Evolutionary conservation across 2,329 filamentous ascomycete species (phyloP).

Genomic region (Sordariomycetes sp.): DNA sequence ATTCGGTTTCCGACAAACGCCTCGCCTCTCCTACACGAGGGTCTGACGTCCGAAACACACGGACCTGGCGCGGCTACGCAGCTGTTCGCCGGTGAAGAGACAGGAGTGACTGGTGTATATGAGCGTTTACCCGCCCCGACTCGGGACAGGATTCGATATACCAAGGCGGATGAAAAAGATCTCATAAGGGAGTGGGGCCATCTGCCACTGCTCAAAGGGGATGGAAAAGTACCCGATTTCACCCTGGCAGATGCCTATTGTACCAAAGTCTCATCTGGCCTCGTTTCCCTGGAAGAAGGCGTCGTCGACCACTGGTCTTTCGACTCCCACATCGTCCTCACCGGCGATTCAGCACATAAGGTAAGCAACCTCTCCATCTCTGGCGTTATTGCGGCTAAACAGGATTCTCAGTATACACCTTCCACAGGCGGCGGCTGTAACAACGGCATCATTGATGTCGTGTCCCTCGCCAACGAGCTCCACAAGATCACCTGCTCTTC

Average conservation of each 20-base stretch:
- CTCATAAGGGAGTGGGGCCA: background rate
- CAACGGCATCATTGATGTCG: constrained; percentile 17
- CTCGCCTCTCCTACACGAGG: background rate
- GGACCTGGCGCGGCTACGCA: constrained; percentile 4
- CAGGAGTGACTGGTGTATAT: constrained; percentile 15
- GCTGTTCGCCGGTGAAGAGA: constrained; percentile 13
- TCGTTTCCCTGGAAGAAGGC: constrained; percentile 19
- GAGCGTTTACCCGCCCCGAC: constrained; percentile 15
- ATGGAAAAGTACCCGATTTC: constrained; percentile 1
- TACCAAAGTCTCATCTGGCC: constrained; percentile 5
- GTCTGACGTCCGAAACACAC: constrained; percentile 1
- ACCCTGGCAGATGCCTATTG: constrained; percentile 16
- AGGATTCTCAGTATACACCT: too few relatives aligned
- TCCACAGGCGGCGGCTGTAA: constrained; percentile 19
- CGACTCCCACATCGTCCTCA: constrained; percentile 14
- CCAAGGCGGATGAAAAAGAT: constrained; percentile 2
- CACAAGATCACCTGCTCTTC: constrained; percentile 11
- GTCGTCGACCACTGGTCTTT: constrained; percentile 16
- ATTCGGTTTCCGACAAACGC: constrained; percentile 15
- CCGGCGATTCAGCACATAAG: constrained; percentile 22
- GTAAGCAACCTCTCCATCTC: too few relatives aligned
- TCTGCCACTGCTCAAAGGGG: constrained; percentile 4
- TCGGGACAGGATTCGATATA: constrained; percentile 14
- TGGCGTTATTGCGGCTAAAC: too few relatives aligned
- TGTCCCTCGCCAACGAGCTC: constrained; percentile 14